These are phyloP conservation scores for Penicillium aurantiogriseum DNA, from an alignment of 2,329 filamentous ascomycete species.

Conservation along the genomic window DNA sequence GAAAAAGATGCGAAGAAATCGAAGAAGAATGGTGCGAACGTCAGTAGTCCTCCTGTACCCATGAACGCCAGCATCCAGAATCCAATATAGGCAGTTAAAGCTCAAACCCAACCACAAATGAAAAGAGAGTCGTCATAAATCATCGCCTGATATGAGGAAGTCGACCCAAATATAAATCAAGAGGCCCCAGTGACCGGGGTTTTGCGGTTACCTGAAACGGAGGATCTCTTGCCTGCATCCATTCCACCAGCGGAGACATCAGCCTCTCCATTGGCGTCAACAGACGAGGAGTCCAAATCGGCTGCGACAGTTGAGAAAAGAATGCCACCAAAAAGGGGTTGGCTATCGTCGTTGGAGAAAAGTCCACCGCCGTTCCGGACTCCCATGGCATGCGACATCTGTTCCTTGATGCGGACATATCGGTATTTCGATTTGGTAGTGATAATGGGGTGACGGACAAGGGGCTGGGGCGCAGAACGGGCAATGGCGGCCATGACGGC, in stretches of 20 bases:
- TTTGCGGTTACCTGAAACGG: conserved; percentile 20
- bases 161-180: neutral
- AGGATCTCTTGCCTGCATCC: conserved; percentile 26
- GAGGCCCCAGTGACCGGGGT: conserved; percentile 12
- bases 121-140: conserved; percentile 24
- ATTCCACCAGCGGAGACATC: conserved; percentile 19
- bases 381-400: conserved; percentile 59
- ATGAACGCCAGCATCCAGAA: conserved; percentile 19
- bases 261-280: conserved; percentile 20
- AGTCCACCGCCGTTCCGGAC: conserved; percentile 48
- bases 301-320: conserved; percentile 36
- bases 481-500: conserved; percentile 78
- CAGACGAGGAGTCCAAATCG: conserved; percentile 18
- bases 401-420: conserved; percentile 62
- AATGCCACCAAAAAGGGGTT: conserved; percentile 30
- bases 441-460: conserved; percentile 63
- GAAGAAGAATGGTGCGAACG: neutral
- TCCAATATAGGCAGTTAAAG: neutral
- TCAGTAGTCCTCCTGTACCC: conserved; percentile 1
- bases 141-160: conserved; percentile 7
- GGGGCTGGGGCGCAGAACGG: conserved; percentile 73
- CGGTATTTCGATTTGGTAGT: conserved; percentile 56
- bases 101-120: conserved; percentile 5
- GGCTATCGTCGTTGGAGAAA: conserved; percentile 41
- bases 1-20: conserved; percentile 7